Evolutionary conservation across 2,329 filamentous ascomycete genomes (phyloP).

Genomic region (Epichloe brachyelytri): DNA sequence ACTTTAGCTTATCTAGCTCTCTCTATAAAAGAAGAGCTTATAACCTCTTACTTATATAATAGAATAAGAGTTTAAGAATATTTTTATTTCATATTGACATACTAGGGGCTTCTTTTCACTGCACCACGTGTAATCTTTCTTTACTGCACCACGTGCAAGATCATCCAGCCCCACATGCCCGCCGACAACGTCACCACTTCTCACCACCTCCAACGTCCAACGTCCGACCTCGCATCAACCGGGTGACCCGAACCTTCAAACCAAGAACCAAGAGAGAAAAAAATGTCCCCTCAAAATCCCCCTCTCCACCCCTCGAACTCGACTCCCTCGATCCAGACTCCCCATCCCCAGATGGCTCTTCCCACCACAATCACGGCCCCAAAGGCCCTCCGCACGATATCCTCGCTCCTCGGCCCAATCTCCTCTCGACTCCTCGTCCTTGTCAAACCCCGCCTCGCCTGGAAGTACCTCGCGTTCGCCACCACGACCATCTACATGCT

Average conservation of each 20-base stretch:
- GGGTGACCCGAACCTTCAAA: neutral
- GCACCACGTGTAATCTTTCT: too few species aligned
- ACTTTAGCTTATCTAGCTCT: too few species aligned
- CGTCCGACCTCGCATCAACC: neutral
- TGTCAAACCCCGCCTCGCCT: neutral
- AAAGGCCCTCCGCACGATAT: neutral
- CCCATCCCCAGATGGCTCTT: conserved; percentile 2
- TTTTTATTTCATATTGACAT: too few species aligned
- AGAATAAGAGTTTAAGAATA: too few species aligned
- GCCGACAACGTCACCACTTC: neutral
- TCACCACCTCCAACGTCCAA: neutral
- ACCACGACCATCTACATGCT: conserved; percentile 19
- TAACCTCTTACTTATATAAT: too few species aligned
- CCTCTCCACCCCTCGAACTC: conserved; percentile 2
- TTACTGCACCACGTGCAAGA: too few species aligned
- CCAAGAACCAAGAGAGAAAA: too few species aligned
- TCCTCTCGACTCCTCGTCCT: neutral
- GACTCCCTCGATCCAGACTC: conserved; percentile 4
- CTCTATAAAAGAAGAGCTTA: too few species aligned
- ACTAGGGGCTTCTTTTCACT: too few species aligned
- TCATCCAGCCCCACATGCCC: neutral
- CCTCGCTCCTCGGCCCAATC: neutral
- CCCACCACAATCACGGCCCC: neutral
- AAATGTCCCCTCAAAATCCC: neutral
- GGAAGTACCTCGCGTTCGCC: neutral